Conservation (phyloP, 176 grass and related monocot genomes). For the Echinochloa phyllopogon region DNA sequence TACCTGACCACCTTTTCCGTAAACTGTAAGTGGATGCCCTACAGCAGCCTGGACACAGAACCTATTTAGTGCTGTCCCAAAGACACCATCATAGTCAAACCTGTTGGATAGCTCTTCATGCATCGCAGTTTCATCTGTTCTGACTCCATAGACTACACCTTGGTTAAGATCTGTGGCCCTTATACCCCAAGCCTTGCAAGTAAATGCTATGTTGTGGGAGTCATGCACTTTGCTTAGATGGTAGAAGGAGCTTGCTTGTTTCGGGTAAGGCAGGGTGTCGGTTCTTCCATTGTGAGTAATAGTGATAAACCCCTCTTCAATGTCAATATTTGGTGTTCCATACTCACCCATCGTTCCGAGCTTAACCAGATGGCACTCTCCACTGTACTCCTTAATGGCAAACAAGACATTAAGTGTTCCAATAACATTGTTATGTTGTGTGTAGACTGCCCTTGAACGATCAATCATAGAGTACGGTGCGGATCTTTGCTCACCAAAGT, state of each 20-base stretch:
- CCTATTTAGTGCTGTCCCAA: constrained; percentile 95
- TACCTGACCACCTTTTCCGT: constrained; percentile 96
- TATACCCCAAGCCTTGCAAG: constrained; percentile 93
- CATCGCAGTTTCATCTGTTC: constrained; percentile 92
- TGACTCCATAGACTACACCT: constrained; percentile 88
- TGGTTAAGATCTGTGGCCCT: constrained; percentile 96
- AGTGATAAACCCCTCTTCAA: constrained; percentile 91
- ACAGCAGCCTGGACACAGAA: constrained; percentile 98
- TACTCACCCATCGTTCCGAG: constrained; percentile 99
- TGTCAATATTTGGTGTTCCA: constrained; percentile 97
- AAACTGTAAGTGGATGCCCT: constrained; percentile 91
- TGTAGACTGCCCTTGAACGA: constrained; percentile 85
- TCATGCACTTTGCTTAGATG: constrained; percentile 98
- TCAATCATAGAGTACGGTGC: constrained; percentile 99
- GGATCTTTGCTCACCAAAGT: constrained; percentile 95
- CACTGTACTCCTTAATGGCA: constrained; percentile 81
- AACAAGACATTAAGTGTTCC: constrained; percentile 97
- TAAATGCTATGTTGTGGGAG: constrained; percentile 97
- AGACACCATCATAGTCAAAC: constrained; percentile 91
- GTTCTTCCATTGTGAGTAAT: constrained; percentile 95
- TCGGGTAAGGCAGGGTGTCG: constrained; percentile 90
- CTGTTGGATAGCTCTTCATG: constrained; percentile 93
- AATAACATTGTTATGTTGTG: constrained; percentile 95
- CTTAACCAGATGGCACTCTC: constrained; percentile 93
- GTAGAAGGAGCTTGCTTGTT: constrained; percentile 96